Evolutionary conservation across 495 filamentous ascomycete species (phyloP).

Genomic region (Podospora conica): DNA sequence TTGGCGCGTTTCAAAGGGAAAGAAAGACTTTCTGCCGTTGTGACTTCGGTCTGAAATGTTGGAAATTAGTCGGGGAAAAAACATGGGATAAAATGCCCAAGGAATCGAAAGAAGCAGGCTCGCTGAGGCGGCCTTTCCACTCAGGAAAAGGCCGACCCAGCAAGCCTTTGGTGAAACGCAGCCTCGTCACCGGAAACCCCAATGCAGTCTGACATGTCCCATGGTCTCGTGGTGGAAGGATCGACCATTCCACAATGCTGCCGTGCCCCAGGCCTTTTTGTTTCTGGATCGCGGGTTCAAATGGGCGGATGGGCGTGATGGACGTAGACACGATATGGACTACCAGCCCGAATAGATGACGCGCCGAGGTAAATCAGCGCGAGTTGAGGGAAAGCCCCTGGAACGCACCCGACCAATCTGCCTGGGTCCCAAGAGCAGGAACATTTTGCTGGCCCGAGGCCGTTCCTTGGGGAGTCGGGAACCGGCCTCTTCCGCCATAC

Average conservation of each 20-base stretch:
- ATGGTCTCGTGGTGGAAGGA: conserved; percentile 23
- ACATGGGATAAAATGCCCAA: neutral
- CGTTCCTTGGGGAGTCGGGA: conserved; percentile 33
- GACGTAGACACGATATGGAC: conserved; percentile 13
- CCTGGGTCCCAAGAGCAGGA: conserved; percentile 29
- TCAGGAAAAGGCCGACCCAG: neutral
- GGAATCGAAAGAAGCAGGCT: neutral
- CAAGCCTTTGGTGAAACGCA: conserved; percentile 6
- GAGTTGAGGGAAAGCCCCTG: conserved; percentile 50
- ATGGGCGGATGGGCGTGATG: conserved; percentile 14
- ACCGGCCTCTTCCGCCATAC: conserved; percentile 39
- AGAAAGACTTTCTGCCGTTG: neutral
- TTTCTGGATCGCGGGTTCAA: conserved; percentile 18
- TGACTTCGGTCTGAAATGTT: neutral
- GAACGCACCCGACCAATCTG: conserved; percentile 44
- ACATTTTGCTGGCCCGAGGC: conserved; percentile 35
- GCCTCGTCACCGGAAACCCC: conserved; percentile 9
- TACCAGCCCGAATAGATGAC: neutral
- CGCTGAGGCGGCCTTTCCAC: neutral
- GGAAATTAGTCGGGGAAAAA: conserved; percentile 9
- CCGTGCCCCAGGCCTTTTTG: conserved; percentile 19
- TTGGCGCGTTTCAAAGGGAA: neutral
- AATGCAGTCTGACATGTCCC: conserved; percentile 26
- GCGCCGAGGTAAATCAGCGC: conserved; percentile 26
- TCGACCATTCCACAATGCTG: conserved; percentile 19